Base-by-base conservation (phyloP, 768 basidiomycete species). In the Auriscalpium orientale region DNA sequence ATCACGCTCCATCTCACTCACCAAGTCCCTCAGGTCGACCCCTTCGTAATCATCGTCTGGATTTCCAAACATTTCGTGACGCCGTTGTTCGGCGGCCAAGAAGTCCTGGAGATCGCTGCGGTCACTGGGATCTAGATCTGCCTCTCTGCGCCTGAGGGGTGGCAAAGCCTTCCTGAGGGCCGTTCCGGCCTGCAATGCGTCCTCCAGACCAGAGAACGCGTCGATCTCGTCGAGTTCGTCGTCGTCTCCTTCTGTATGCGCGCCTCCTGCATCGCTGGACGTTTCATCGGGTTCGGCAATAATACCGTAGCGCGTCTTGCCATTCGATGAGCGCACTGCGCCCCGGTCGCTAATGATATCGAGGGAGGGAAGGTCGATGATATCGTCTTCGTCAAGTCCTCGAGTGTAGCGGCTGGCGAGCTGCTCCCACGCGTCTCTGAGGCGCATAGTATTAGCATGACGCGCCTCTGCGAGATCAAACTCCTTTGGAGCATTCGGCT, bases 301-400 rank as follows among this genome's bases (percentile, higher is more conserved):
- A 54, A 72, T 72, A 5, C 87, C 86, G 62, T 88, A 77, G 11
- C 74, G 67, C 60, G 74, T 76, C 37, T 69, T 73, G 49, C 68
- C 68, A 21, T 69, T 64, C 15, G 74, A 68, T 15, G 64, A 62
- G 47, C 80, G 78, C 44, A 87, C 70, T 4, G 87, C 77, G 2
- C 89, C 89, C 56, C 86, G 79, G 67, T 91, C 86, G 62, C 80
- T 82, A 56, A 88, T 72, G 44, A 91, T 74, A 58, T 78, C 67
- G 11, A 76, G 79, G 11, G 80, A 82, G 54, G 74, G 71, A 3
- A 92, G 71, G 64, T 91, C 85, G 35, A 91, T 74, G 47, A 91
- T 84, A 66, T 92, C 89, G 67, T 91, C 89, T 64, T 91, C 84
- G 61, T 88, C 86, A 40, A 89, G 70, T 46, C 77, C 76, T 51